Evolutionary conservation across 2,329 filamentous ascomycete genomes (phyloP).

Genomic region (Trichoderma asperellum): DNA sequence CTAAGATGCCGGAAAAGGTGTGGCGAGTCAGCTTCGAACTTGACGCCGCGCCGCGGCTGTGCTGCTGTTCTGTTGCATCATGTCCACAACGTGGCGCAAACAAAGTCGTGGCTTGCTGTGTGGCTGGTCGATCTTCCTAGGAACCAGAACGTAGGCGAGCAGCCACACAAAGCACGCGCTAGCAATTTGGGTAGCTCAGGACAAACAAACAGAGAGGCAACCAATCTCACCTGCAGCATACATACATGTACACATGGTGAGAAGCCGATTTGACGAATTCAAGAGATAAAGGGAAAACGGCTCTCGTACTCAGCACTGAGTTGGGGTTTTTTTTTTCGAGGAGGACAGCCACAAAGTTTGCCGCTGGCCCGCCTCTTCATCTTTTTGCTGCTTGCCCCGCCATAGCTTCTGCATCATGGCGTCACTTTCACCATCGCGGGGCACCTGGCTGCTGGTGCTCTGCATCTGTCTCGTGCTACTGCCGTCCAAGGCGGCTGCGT

Average conservation of each 20-base stretch:
- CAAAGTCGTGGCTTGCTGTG: constrained; percentile 3
- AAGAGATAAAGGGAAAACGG: background rate
- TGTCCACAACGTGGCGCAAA: background rate
- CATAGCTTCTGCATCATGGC: constrained; percentile 47
- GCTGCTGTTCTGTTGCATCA: background rate
- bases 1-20: background rate
- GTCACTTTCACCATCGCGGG: constrained; percentile 51
- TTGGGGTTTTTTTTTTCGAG: background rate
- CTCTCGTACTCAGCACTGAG: background rate
- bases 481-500: constrained; percentile 61
- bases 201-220: constrained; percentile 5
- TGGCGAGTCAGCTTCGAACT: background rate
- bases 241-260: too few relatives aligned
- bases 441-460: constrained; percentile 56
- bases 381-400: constrained; percentile 3
- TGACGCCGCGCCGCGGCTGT: constrained; percentile 14
- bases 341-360: background rate
- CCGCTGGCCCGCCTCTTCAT: background rate
- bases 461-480: constrained; percentile 60
- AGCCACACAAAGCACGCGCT: constrained; percentile 1
- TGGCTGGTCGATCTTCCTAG: constrained; percentile 14
- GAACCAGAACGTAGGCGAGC: background rate
- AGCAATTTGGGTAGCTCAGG: background rate
- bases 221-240: constrained; percentile 14
- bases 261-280: background rate